Conservation (phyloP, 768 basidiomycete genomes). For the Hericium erinaceus region DNA sequence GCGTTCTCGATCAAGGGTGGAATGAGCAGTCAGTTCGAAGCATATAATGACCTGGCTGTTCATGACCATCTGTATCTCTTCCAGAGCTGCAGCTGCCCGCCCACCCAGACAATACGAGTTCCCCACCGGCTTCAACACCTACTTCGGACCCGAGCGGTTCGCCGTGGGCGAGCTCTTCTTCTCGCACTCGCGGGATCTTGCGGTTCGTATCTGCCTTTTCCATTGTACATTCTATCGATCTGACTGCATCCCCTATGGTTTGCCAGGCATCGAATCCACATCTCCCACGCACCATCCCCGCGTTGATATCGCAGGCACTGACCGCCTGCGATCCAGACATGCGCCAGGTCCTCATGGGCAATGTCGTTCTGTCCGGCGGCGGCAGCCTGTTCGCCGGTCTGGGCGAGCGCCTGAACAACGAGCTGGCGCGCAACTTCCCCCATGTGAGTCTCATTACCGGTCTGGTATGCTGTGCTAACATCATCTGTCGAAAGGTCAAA, state of each 20-base stretch:
- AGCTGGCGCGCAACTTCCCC: slow-evolving; percentile 65
- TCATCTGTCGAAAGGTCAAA: slow-evolving; percentile 49
- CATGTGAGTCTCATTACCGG: slow-evolving; percentile 49
- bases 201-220: slow-evolving; percentile 12
- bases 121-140: slow-evolving; percentile 83
- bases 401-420: slow-evolving; percentile 69
- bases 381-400: slow-evolving; percentile 83
- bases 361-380: slow-evolving; percentile 94
- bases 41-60: background rate
- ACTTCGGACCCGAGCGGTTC: slow-evolving; percentile 77
- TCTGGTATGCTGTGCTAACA: background rate
- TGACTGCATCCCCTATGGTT: background rate
- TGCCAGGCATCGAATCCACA: slow-evolving; percentile 46
- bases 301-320: slow-evolving; percentile 70
- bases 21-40: slow-evolving; percentile 64
- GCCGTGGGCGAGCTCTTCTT: slow-evolving; percentile 86
- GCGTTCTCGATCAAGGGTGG: slow-evolving; percentile 81
- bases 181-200: slow-evolving; percentile 42
- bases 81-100: slow-evolving; percentile 50
- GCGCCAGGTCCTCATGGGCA: slow-evolving; percentile 81
- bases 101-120: slow-evolving; percentile 81
- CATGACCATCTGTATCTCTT: background rate
- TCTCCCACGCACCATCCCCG: slow-evolving; percentile 66
- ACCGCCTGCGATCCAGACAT: slow-evolving; percentile 86
- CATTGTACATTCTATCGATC: background rate